These are phyloP conservation scores for Trichoderma atroviride DNA, from an alignment of 2,329 filamentous ascomycete genomes.

Conservation along the genomic window DNA sequence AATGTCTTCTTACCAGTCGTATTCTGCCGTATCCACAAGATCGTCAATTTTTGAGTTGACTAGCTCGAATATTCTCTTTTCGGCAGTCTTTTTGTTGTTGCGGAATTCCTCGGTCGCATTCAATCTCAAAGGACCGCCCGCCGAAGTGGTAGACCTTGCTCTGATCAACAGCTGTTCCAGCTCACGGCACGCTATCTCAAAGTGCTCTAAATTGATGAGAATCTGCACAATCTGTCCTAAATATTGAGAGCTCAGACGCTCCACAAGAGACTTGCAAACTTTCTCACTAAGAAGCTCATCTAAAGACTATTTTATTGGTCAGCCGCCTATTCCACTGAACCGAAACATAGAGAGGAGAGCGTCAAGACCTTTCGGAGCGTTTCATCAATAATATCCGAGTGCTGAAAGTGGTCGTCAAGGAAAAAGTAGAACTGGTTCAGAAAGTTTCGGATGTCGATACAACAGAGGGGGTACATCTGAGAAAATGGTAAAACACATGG, in stretches of 20 bases:
- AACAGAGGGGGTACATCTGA: slow-evolving; percentile 98
- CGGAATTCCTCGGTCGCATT: slow-evolving; percentile 84
- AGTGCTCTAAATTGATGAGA: slow-evolving; percentile 95
- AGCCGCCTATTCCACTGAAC: neutral
- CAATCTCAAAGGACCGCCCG: slow-evolving; percentile 77
- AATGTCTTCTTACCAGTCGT: slow-evolving; percentile 71
- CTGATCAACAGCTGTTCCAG: slow-evolving; percentile 84
- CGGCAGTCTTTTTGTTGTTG: slow-evolving; percentile 90
- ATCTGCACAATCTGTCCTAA: slow-evolving; percentile 98
- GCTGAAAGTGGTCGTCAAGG: slow-evolving; percentile 92
- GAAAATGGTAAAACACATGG: slow-evolving; percentile 97
- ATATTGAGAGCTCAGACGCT: slow-evolving; percentile 88
- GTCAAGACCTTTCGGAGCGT: slow-evolving; percentile 71
- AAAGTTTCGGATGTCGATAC: slow-evolving; percentile 97
- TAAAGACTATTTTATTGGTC: slow-evolving; percentile 63
- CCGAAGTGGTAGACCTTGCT: slow-evolving; percentile 78
- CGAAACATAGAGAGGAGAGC: neutral
- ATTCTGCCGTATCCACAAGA: slow-evolving; percentile 93
- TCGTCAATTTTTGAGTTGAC: slow-evolving; percentile 99
- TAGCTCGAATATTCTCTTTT: slow-evolving; percentile 96
- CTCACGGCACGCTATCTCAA: slow-evolving; percentile 89
- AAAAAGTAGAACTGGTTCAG: slow-evolving; percentile 98
- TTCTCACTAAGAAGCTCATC: slow-evolving; percentile 92
- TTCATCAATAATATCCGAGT: slow-evolving; percentile 86
- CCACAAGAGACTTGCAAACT: slow-evolving; percentile 87